A percentile compares a stretch with the other conserved stretches of the same genome.
phyloP scores from a whole-genome alignment of 345 rosid species.

The Brassica incana region DNA sequence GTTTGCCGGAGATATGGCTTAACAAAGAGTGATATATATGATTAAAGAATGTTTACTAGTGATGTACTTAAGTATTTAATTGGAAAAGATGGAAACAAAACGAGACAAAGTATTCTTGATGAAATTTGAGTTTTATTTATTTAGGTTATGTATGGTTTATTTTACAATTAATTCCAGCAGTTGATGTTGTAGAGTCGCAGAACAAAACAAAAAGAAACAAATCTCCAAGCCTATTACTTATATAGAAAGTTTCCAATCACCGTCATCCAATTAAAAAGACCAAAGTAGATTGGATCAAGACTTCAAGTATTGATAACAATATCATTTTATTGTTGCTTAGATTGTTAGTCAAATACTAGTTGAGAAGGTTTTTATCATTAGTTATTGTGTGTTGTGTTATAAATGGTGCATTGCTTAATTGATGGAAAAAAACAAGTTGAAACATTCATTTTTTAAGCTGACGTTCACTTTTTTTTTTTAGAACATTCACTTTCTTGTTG shows the following conservation, averaged over 20 bases:
- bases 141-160: conserved; percentile 1
- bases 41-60: conserved; percentile 3
- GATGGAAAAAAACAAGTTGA: conserved; percentile 25
- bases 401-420: conserved; percentile 29
- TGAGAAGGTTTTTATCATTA: neutral
- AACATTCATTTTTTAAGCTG: conserved; percentile 2
- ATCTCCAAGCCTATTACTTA: neutral
- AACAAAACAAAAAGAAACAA: neutral
- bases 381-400: neutral
- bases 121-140: conserved; percentile 27
- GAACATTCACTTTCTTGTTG: conserved; percentile 11
- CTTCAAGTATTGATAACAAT: neutral
- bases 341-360: neutral
- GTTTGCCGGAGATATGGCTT: conserved; percentile 34
- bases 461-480: neutral
- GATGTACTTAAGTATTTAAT: conserved; percentile 1
- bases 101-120: conserved; percentile 25
- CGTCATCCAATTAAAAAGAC: neutral
- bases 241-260: neutral
- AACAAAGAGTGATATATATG: neutral
- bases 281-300: neutral
- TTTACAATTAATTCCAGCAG: neutral
- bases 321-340: conserved; percentile 10
- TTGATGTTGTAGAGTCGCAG: conserved; percentile 11
- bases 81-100: neutral